Percentiles rank a stretch among this genome's conserved stretches.
phyloP scores from a whole-genome alignment of 2,329 filamentous ascomycete genomes.

The Bipolaris bicolor region DNA sequence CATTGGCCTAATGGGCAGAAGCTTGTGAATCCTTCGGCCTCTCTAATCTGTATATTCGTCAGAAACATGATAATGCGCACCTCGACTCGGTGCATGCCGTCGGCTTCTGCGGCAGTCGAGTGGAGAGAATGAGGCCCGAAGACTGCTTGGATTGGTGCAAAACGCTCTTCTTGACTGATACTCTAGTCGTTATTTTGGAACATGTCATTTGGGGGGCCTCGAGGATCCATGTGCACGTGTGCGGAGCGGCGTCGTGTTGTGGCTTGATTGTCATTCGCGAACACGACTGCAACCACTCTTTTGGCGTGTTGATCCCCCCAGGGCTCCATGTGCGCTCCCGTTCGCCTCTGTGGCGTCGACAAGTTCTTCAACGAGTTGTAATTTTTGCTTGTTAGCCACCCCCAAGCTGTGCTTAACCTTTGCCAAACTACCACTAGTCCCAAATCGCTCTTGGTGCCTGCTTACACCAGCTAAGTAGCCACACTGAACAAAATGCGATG shows the following conservation, averaged over 20 bases:
- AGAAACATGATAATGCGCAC: too few relatives aligned
- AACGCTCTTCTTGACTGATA: not conserved
- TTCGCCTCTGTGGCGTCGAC: slow-evolving; percentile 4
- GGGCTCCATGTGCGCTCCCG: slow-evolving; percentile 17
- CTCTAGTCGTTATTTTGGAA: not conserved
- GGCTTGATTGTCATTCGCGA: slow-evolving; percentile 13
- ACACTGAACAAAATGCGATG: not conserved
- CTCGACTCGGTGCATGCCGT: too few relatives aligned
- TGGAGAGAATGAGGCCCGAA: too few relatives aligned
- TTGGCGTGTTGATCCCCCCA: slow-evolving; percentile 12
- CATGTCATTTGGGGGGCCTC: not conserved
- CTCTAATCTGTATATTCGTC: too few relatives aligned
- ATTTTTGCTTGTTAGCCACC: not conserved
- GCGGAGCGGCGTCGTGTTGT: not conserved
- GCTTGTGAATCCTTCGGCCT: too few relatives aligned
- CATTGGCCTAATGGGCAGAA: too few relatives aligned
- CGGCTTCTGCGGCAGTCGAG: too few relatives aligned
- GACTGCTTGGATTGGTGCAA: not conserved
- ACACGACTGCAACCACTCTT: slow-evolving; percentile 5
- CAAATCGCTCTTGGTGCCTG: too few relatives aligned
- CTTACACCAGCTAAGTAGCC: not conserved
- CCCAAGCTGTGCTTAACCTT: not conserved
- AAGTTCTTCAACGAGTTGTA: not conserved
- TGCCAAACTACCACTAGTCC: not conserved
- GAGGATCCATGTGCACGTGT: not conserved